These are phyloP conservation scores for Mercurialis annua DNA, from an alignment of 345 rosid genomes.

Conservation along the genomic window DNA sequence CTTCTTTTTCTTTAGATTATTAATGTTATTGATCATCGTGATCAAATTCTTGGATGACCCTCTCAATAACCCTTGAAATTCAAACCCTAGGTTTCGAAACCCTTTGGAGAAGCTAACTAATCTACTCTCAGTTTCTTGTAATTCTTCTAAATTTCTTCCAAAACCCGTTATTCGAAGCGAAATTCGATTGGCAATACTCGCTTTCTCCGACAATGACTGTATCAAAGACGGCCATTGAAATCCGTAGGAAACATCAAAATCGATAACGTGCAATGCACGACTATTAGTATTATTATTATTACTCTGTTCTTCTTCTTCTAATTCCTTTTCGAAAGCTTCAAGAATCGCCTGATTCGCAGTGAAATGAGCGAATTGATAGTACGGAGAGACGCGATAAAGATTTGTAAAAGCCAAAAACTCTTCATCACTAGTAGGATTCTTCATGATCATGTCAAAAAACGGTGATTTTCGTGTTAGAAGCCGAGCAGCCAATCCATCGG, in stretches of 20 bases:
- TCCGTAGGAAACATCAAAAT: conserved; percentile 57
- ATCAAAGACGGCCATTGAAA: conserved; percentile 75
- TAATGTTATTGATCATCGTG: conserved; percentile 13
- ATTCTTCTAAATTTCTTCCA: conserved; percentile 42
- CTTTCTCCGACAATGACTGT: conserved; percentile 64
- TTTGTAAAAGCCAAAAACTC: conserved; percentile 50
- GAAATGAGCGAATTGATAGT: conserved; percentile 69
- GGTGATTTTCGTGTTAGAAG: conserved; percentile 52
- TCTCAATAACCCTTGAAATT: conserved; percentile 50
- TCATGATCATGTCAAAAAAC: conserved; percentile 52
- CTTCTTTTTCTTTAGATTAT: conserved; percentile 30
- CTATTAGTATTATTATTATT: conserved; percentile 22
- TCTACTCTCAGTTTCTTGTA: conserved; percentile 57
- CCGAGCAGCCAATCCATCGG: conserved; percentile 52
- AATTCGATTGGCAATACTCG: conserved; percentile 28
- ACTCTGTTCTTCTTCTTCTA: not conserved
- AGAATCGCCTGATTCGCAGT: conserved; percentile 60
- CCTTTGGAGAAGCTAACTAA: conserved; percentile 50
- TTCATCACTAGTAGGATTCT: conserved; percentile 42
- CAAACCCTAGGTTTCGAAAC: conserved; percentile 47
- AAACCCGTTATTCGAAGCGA: conserved; percentile 48
- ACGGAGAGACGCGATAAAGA: conserved; percentile 60
- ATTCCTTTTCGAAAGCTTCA: conserved; percentile 54
- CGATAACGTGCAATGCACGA: conserved; percentile 51
- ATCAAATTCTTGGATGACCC: no score